A percentile compares a stretch with the other conserved stretches of the same genome.
Evolutionary conservation across 2,329 filamentous ascomycete species (phyloP).

Genomic region (Dactylonectria macrodidyma): DNA sequence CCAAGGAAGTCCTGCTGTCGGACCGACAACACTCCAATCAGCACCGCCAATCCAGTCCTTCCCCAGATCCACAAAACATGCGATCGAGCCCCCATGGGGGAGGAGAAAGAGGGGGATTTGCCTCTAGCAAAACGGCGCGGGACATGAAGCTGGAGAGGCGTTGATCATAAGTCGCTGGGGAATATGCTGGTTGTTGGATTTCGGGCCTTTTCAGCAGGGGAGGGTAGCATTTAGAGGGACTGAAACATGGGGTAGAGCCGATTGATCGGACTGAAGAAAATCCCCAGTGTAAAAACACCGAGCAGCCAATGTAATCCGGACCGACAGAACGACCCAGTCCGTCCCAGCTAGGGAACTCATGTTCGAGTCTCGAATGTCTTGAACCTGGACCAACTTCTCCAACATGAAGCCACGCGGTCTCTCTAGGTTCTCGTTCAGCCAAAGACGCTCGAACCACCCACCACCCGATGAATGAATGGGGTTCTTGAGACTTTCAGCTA

Average conservation of each 20-base stretch:
- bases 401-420: not conserved
- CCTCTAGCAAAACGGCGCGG: not conserved
- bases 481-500: too few relatives aligned
- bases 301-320: constrained; percentile 7
- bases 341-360: not conserved
- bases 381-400: not conserved
- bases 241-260: constrained; percentile 11
- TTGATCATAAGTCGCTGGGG: not conserved
- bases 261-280: constrained; percentile 1
- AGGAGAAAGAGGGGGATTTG: not conserved
- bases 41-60: not conserved
- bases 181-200: not conserved
- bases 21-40: not conserved
- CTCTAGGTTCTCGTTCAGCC: not conserved
- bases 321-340: constrained; percentile 3
- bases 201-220: constrained; percentile 19
- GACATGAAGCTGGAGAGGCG: not conserved
- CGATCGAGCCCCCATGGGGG: constrained; percentile 4
- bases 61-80: constrained; percentile 15
- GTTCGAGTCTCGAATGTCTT: not conserved
- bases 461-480: too few relatives aligned
- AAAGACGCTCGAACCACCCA: not conserved
- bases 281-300: not conserved
- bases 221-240: not conserved
- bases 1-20: not conserved